These are phyloP conservation scores for Melastoma candidum DNA, from an alignment of 441 rosid genomes.

Conservation along the genomic window DNA sequence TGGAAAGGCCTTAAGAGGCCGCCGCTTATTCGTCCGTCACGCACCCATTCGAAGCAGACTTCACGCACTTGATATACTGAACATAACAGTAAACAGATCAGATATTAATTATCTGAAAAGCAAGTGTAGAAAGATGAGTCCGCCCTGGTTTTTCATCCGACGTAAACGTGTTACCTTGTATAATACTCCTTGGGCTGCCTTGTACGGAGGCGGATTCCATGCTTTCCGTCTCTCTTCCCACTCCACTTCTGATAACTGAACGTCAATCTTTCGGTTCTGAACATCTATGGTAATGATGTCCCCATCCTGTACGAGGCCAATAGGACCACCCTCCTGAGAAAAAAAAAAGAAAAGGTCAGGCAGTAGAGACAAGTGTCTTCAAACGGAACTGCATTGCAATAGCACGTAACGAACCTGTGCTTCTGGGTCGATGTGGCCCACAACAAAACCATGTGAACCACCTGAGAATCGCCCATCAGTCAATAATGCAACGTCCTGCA, in stretches of 20 bases:
- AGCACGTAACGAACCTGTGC: conserved; percentile 56
- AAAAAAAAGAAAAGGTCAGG: conserved; percentile 1
- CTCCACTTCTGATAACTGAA: conserved; percentile 47
- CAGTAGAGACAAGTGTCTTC: not conserved
- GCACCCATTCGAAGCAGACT: conserved; percentile 78
- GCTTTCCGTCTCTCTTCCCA: conserved; percentile 56
- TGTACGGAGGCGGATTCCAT: conserved; percentile 71
- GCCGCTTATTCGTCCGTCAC: conserved; percentile 70
- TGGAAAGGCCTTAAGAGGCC: too few species aligned
- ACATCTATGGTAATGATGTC: conserved; percentile 69
- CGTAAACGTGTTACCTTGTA: too few species aligned
- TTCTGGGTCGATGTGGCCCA: conserved; percentile 95
- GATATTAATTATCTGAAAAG: not conserved
- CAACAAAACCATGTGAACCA: conserved; percentile 97
- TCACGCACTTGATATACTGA: conserved; percentile 93
- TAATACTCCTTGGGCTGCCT: conserved; percentile 52
- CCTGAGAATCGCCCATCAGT: conserved; percentile 99
- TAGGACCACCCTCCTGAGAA: conserved; percentile 87
- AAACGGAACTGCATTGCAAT: not conserved
- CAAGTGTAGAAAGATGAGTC: not conserved
- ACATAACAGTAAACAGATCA: conserved; percentile 5
- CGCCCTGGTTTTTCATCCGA: too few species aligned
- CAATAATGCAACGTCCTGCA: conserved; percentile 78
- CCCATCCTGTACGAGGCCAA: conserved; percentile 70
- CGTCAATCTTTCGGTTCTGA: conserved; percentile 60